These are phyloP conservation scores for Hura crepitans DNA, from an alignment of 441 rosid genomes.

Conservation along the genomic window DNA sequence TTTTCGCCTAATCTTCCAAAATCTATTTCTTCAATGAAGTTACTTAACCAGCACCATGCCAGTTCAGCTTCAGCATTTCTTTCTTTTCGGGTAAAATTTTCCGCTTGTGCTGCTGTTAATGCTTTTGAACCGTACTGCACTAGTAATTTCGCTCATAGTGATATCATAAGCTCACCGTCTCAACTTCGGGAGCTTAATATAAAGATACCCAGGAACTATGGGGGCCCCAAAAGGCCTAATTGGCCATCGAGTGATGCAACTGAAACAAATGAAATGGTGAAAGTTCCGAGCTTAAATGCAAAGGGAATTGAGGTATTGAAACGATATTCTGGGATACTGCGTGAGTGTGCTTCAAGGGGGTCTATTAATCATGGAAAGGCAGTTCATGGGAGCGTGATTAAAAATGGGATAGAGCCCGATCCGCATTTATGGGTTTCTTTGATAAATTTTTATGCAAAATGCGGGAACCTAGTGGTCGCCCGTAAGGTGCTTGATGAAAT, in stretches of 20 bases:
- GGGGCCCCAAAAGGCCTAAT: neutral
- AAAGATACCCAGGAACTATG: constrained; percentile 7
- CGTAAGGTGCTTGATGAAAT: constrained; percentile 53
- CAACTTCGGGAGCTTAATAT: neutral
- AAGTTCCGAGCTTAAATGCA: neutral
- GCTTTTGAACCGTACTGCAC: constrained; percentile 4
- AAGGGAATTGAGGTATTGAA: constrained; percentile 23
- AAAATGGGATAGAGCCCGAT: constrained; percentile 28
- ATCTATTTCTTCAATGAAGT: constrained; percentile 11
- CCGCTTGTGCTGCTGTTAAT: constrained; percentile 10
- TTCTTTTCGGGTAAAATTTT: constrained; percentile 13
- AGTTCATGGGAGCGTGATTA: constrained; percentile 33
- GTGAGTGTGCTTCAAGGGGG: constrained; percentile 34
- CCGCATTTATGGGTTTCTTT: constrained; percentile 54
- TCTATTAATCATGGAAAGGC: constrained; percentile 30
- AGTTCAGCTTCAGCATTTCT: constrained; percentile 1
- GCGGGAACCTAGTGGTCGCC: constrained; percentile 36
- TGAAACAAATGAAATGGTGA: constrained; percentile 8
- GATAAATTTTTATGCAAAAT: constrained; percentile 65
- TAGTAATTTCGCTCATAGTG: neutral
- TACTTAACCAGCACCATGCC: constrained; percentile 1
- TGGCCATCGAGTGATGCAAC: neutral
- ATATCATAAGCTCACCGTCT: neutral
- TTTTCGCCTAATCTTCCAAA: neutral
- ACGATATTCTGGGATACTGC: constrained; percentile 32